A percentile compares a stretch with the other conserved stretches of the same genome.
Evolutionary conservation across 192 early-diverging fungal species (phyloP).

Genomic region (Pilobolus umbonatus): DNA sequence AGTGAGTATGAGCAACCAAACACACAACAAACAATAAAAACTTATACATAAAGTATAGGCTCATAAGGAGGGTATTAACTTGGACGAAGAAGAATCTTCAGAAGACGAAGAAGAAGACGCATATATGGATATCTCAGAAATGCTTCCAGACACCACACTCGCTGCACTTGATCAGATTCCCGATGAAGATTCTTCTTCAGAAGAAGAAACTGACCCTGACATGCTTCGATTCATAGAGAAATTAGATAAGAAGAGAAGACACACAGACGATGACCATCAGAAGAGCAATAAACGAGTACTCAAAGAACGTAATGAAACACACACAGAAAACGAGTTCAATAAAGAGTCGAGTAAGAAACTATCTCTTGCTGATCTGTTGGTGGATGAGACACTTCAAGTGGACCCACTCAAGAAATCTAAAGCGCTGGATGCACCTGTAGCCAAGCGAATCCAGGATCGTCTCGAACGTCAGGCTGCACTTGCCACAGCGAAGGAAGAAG

Average conservation of each 20-base stretch:
- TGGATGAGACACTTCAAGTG: too few species aligned
- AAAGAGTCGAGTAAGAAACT: constrained; percentile 56
- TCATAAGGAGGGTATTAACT: constrained; percentile 32
- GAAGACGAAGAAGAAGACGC: constrained; percentile 20
- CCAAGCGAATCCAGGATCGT: constrained; percentile 78
- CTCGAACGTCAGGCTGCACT: constrained; percentile 85
- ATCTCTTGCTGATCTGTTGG: constrained; percentile 64
- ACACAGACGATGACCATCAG: constrained; percentile 24
- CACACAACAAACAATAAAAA: constrained; percentile 17
- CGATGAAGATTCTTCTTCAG: constrained; percentile 53
- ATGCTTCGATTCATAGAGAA: constrained; percentile 63
- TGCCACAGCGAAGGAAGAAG: constrained; percentile 71
- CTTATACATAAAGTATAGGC: background rate
- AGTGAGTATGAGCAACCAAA: constrained; percentile 22
- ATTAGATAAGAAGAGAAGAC: constrained; percentile 54
- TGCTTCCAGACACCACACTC: constrained; percentile 12
- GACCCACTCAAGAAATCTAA: too few species aligned
- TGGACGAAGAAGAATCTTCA: constrained; percentile 36
- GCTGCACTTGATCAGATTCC: constrained; percentile 34
- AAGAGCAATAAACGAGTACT: constrained; percentile 50
- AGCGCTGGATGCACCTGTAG: constrained; percentile 70
- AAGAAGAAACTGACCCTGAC: constrained; percentile 35
- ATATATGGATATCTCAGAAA: constrained; percentile 7
- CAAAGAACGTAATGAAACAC: constrained; percentile 62
- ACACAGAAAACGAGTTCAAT: constrained; percentile 71